Evolutionary conservation across 192 early-diverging fungal genomes (phyloP).

Genomic region (Coemansia erecta): DNA sequence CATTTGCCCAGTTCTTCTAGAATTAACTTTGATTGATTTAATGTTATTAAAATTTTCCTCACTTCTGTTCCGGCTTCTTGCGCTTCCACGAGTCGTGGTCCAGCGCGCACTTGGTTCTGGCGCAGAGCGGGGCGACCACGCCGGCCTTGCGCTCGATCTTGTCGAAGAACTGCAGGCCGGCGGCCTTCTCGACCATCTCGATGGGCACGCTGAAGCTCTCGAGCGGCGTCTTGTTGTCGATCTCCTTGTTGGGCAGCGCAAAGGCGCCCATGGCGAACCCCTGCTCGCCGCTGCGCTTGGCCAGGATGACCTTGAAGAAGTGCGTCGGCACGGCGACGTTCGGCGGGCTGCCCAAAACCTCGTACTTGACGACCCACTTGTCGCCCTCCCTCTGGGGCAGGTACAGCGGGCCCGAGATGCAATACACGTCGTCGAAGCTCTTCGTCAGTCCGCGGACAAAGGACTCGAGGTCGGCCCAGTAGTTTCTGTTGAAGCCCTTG

Average conservation of each 20-base stretch:
- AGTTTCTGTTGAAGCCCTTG: slow-evolving; percentile 86
- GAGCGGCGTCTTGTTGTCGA: slow-evolving; percentile 65
- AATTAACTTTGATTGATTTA: too few species aligned
- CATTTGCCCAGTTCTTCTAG: slow-evolving; percentile 31
- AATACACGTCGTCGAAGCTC: slow-evolving; percentile 78
- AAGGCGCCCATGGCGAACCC: slow-evolving; percentile 65
- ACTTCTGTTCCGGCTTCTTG: slow-evolving; percentile 3
- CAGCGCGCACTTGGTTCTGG: slow-evolving; percentile 35
- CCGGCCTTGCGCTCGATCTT: slow-evolving; percentile 48
- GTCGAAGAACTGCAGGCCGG: slow-evolving; percentile 71
- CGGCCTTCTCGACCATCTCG: slow-evolving; percentile 68
- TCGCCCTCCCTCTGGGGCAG: slow-evolving; percentile 74
- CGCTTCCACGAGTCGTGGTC: slow-evolving; percentile 44
- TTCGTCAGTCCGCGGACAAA: slow-evolving; percentile 73
- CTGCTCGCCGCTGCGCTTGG: slow-evolving; percentile 51
- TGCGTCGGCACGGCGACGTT: slow-evolving; percentile 90
- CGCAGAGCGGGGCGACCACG: slow-evolving; percentile 40
- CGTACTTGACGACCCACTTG: slow-evolving; percentile 78
- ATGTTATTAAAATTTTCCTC: too few species aligned
- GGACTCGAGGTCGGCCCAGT: slow-evolving; percentile 86
- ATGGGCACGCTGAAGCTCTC: slow-evolving; percentile 68
- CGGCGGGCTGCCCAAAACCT: slow-evolving; percentile 85
- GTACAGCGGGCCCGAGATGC: slow-evolving; percentile 85
- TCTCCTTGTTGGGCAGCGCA: slow-evolving; percentile 79
- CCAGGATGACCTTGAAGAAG: slow-evolving; percentile 89